These are phyloP conservation scores for Exidia glandulosa DNA, from an alignment of 768 basidiomycete species.

Conservation along the genomic window DNA sequence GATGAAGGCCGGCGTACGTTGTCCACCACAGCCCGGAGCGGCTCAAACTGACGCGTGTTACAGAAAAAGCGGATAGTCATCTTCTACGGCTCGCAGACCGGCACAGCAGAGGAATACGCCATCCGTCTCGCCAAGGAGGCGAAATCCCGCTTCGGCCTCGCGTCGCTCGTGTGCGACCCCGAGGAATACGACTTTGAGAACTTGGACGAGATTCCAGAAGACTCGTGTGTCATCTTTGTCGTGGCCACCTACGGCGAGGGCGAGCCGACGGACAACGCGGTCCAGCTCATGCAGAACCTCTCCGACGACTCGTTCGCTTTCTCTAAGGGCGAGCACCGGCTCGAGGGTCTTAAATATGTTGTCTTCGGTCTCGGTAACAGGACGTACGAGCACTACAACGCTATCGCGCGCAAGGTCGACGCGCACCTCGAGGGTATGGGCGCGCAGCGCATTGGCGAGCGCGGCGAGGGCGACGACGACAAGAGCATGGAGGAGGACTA, in stretches of 20 bases:
- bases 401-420: slow-evolving; percentile 76
- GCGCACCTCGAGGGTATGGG: slow-evolving; percentile 64
- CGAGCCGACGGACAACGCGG: slow-evolving; percentile 96
- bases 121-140: slow-evolving; percentile 97
- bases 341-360: slow-evolving; percentile 86
- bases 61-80: slow-evolving; percentile 96
- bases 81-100: slow-evolving; percentile 97
- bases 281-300: slow-evolving; percentile 86
- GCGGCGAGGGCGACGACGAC: slow-evolving; percentile 97
- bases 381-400: slow-evolving; percentile 95
- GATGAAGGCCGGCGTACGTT: slow-evolving; percentile 84
- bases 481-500: slow-evolving; percentile 99
- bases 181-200: slow-evolving; percentile 99
- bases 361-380: slow-evolving; percentile 87
- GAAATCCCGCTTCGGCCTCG: slow-evolving; percentile 89
- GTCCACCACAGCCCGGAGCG: neutral
- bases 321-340: slow-evolving; percentile 59
- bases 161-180: slow-evolving; percentile 93
- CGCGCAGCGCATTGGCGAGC: slow-evolving; percentile 71
- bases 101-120: slow-evolving; percentile 96
- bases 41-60: slow-evolving; percentile 5
- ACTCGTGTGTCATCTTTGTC: slow-evolving; percentile 85
- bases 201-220: slow-evolving; percentile 81
- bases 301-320: slow-evolving; percentile 83
- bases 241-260: slow-evolving; percentile 99